Percentiles rank a stretch among this genome's conserved stretches.
These are phyloP conservation scores for Dioszegia crocea DNA, from an alignment of 768 basidiomycete species.

Conservation along the genomic window DNA sequence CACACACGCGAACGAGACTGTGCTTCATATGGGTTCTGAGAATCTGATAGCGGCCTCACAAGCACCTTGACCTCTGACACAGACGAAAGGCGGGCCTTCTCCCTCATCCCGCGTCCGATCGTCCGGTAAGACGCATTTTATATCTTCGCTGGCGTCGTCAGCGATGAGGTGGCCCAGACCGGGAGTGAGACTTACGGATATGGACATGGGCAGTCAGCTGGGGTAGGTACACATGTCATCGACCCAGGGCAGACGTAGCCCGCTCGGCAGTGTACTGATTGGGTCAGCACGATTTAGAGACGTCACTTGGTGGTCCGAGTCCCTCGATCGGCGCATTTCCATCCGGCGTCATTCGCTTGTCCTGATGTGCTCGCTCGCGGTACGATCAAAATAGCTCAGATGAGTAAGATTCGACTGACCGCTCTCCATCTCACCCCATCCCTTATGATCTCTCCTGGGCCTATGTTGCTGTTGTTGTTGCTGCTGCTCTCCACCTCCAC, in stretches of 20 bases:
- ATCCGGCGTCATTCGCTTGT: no score
- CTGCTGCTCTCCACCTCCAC: conserved; percentile 13
- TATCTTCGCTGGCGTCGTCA: conserved; percentile 28
- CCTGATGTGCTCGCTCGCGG: no score
- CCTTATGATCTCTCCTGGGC: conserved; percentile 19
- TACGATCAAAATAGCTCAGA: no score
- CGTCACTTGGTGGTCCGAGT: no score
- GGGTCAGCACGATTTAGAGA: neutral
- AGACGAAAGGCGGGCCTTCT: conserved; percentile 42
- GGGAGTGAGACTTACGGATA: conserved; percentile 37
- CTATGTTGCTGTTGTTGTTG: conserved; percentile 20
- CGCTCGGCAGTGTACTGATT: conserved; percentile 36
- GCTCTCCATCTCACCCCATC: conserved; percentile 25
- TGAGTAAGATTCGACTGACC: no score
- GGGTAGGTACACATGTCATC: conserved; percentile 41
- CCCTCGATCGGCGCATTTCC: no score
- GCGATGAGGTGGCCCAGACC: neutral
- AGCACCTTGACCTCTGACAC: conserved; percentile 26
- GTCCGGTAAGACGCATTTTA: conserved; percentile 41
- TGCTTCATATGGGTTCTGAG: conserved; percentile 33
- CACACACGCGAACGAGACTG: no score
- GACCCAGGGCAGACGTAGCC: conserved; percentile 43
- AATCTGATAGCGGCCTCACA: conserved; percentile 28
- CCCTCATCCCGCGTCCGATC: conserved; percentile 36
- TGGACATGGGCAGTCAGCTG: conserved; percentile 44